phyloP scores from a whole-genome alignment of 2,329 filamentous ascomycete species.

The Microcyclospora tardicrescens region DNA sequence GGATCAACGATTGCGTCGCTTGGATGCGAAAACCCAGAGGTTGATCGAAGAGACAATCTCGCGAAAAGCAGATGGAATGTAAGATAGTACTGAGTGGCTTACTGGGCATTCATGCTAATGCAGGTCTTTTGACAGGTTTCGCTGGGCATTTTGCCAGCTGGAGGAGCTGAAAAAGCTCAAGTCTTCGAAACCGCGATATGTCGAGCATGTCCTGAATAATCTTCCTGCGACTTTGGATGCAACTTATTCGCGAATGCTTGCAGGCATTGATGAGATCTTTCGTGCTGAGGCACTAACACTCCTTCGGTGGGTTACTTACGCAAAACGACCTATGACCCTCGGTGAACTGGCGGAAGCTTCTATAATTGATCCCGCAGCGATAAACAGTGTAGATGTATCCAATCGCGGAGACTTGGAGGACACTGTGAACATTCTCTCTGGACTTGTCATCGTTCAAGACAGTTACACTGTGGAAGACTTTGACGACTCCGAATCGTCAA shows the following conservation, averaged over 20 bases:
- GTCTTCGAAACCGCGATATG: conserved; percentile 3
- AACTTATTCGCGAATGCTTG: conserved; percentile 14
- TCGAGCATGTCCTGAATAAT: conserved; percentile 3
- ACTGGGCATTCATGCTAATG: not conserved
- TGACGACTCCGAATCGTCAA: not conserved
- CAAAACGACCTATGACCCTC: conserved; percentile 6
- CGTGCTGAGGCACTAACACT: conserved; percentile 5
- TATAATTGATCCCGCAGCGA: conserved; percentile 3
- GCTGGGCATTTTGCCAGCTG: conserved; percentile 15
- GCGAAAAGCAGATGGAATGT: conserved; percentile 11
- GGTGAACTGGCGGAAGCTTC: conserved; percentile 10
- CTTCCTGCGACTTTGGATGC: conserved; percentile 12
- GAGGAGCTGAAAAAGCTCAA: conserved; percentile 9
- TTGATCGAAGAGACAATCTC: conserved; percentile 8
- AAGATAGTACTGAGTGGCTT: conserved; percentile 1
- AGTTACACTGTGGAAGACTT: not conserved
- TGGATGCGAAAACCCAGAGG: conserved; percentile 2
- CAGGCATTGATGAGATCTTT: conserved; percentile 5
- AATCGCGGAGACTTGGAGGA: conserved; percentile 5
- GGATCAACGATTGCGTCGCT: not conserved
- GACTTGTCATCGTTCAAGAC: conserved; percentile 3
- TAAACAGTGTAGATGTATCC: conserved; percentile 4
- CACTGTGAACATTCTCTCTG: conserved; percentile 8
- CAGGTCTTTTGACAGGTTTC: conserved; percentile 8
- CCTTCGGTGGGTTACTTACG: conserved; percentile 10